Evolutionary conservation across 1,139 yeast genomes (phyloP).

Genomic region (Zygosaccharomyces sapae): DNA sequence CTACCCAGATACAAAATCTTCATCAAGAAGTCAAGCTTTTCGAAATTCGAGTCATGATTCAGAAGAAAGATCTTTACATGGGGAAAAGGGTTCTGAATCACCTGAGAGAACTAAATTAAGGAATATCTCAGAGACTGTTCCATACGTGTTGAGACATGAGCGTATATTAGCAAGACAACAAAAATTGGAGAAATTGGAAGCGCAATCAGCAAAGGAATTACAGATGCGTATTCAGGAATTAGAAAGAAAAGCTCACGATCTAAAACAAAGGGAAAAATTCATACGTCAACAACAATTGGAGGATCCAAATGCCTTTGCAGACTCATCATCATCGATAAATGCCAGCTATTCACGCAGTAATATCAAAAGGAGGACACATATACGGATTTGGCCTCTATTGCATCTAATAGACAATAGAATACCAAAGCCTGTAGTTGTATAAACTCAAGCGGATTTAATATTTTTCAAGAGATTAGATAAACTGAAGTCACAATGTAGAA

Average conservation of each 20-base stretch:
- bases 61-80: slow-evolving; percentile 49
- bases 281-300: slow-evolving; percentile 34
- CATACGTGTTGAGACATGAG: slow-evolving; percentile 73
- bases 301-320: slow-evolving; percentile 13
- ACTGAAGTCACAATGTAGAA: too few species aligned
- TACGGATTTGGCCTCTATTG: slow-evolving; percentile 51
- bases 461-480: too few species aligned
- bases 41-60: slow-evolving; percentile 36
- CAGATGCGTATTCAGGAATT: slow-evolving; percentile 69
- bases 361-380: slow-evolving; percentile 51
- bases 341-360: slow-evolving; percentile 18
- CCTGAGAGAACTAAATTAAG: slow-evolving; percentile 67
- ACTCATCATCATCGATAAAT: slow-evolving; percentile 14
- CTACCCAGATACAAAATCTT: slow-evolving; percentile 35
- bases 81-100: slow-evolving; percentile 37
- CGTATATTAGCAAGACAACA: slow-evolving; percentile 70
- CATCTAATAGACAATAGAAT: slow-evolving; percentile 29
- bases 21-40: slow-evolving; percentile 36
- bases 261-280: slow-evolving; percentile 60
- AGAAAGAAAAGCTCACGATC: slow-evolving; percentile 69
- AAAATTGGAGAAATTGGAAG: slow-evolving; percentile 71
- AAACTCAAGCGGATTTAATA: neutral
- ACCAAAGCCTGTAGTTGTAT: neutral
- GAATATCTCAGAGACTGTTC: slow-evolving; percentile 76
- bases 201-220: slow-evolving; percentile 69